Conservation (phyloP, 1,139 yeast species). For the Taphrina wiesneri region DNA sequence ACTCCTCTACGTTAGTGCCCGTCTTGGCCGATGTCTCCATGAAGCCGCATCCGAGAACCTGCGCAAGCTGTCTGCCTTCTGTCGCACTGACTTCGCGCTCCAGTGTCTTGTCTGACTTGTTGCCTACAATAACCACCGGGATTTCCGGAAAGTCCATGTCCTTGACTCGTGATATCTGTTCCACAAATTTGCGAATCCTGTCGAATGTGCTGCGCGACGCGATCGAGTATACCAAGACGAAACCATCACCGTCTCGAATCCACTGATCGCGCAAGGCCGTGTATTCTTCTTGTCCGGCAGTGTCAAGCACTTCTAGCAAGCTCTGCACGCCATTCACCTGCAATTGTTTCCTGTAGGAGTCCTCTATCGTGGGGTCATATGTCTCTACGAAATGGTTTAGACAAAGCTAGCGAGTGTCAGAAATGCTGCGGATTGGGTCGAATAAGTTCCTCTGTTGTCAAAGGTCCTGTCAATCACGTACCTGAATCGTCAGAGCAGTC, state of each 20-base stretch:
- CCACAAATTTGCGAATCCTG: conserved; percentile 76
- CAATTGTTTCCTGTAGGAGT: conserved; percentile 87
- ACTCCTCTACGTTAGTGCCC: conserved; percentile 85
- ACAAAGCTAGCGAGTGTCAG: conserved; percentile 32
- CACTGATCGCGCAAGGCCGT: conserved; percentile 91
- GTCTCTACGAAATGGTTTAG: conserved; percentile 49
- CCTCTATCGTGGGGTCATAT: conserved; percentile 97
- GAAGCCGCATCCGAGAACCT: conserved; percentile 70
- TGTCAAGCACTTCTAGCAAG: conserved; percentile 88
- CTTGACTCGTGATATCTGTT: conserved; percentile 86
- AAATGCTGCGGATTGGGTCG: not conserved
- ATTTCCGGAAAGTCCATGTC: conserved; percentile 53
- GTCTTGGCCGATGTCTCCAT: conserved; percentile 90
- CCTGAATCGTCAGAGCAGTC: conserved; percentile 37
- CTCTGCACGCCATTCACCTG: conserved; percentile 91
- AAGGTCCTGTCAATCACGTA: not conserved
- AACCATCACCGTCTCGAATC: conserved; percentile 73
- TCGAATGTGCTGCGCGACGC: conserved; percentile 83
- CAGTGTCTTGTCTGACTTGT: conserved; percentile 70
- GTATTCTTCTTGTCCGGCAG: conserved; percentile 98
- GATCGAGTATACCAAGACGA: conserved; percentile 82
- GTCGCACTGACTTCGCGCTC: conserved; percentile 75
- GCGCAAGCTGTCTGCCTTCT: conserved; percentile 80
- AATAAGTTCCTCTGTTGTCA: not conserved
- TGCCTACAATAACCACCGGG: conserved; percentile 68